Evolutionary conservation across 495 filamentous ascomycete genomes (phyloP), one percentile per base, ranked within the genome.

Genomic region (Annulohypoxylon stygium): DNA sequence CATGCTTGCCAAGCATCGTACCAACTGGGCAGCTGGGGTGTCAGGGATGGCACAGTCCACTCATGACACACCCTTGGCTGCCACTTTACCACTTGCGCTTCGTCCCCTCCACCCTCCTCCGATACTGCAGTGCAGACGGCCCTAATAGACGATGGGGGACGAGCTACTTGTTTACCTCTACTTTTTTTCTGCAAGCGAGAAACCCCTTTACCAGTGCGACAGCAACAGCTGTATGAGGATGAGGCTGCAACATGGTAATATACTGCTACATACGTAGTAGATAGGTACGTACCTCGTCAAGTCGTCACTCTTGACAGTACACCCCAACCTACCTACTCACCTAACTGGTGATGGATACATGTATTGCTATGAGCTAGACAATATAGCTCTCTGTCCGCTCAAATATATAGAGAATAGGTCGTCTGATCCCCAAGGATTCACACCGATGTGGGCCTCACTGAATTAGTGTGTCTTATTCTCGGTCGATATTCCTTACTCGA

Each of bases 371-470:
- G 47, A 16, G 43, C 18, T 68, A 34, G 23, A 25, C 36, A 34
- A n/a, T 59, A 59, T 45, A 36, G 12, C 10, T 65, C 50, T 58
- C 62, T 65, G 26, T 20, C 25, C 26, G 16, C 62, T 62, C 47
- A 50, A 43, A 55, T 50, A 41, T 20, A 26, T 39, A 12, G 50
- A 64, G 53, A 45, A 14, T 34, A 41, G 50, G 36, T 73, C 58
- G 10, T 20, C 30, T 37, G 26, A 61, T 61, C 47, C 47, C 47
- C 47, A 55, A 65, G 62, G 50, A 70, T 45, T 61, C 61, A 67
- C 67, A 70, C 67, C 61, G 67, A 50, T 69, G 71, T 74, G 71
- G 71, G 67, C 71, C 71, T 36, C 45, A 18, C 33, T 67, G 61
- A 59, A 45, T 30, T 69, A 70, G 71, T 67, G 34, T 64, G 67